These are phyloP conservation scores for Ustilago lituana DNA, from an alignment of 1,284 basidiomycete species.

Conservation along the genomic window DNA sequence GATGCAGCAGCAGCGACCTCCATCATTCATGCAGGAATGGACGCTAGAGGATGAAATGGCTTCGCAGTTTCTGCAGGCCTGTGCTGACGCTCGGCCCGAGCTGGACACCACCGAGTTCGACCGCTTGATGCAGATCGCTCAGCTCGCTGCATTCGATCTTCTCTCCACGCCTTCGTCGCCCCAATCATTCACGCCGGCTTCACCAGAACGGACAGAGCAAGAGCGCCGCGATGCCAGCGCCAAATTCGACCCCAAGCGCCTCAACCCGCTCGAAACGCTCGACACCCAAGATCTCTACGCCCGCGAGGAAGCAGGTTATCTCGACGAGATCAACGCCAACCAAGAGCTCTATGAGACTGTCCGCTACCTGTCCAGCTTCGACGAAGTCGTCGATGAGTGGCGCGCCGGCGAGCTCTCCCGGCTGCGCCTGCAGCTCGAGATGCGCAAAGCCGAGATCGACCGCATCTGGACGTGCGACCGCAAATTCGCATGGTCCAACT, in stretches of 20 bases:
- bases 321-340: constrained; percentile 15
- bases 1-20: neutral
- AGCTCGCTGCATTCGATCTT: constrained; percentile 40
- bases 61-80: constrained; percentile 30
- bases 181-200: constrained; percentile 6
- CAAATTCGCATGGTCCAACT: constrained; percentile 41
- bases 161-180: constrained; percentile 8
- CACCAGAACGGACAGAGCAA: constrained; percentile 7
- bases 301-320: constrained; percentile 32
- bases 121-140: constrained; percentile 37
- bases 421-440: constrained; percentile 38
- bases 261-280: constrained; percentile 36
- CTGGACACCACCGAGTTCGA: constrained; percentile 43
- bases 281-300: constrained; percentile 26
- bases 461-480: constrained; percentile 48
- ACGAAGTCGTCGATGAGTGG: constrained; percentile 45
- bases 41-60: constrained; percentile 42
- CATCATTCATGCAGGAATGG: constrained; percentile 27
- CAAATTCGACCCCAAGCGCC: constrained; percentile 19
- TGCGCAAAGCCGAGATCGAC: constrained; percentile 38
- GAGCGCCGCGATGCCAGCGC: constrained; percentile 2
- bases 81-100: constrained; percentile 17
- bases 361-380: constrained; percentile 35
- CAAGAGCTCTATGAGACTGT: constrained; percentile 30
- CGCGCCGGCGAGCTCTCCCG: constrained; percentile 31